Conservation (phyloP, 106 monocot species). For the Narthecium ossifragum region DNA sequence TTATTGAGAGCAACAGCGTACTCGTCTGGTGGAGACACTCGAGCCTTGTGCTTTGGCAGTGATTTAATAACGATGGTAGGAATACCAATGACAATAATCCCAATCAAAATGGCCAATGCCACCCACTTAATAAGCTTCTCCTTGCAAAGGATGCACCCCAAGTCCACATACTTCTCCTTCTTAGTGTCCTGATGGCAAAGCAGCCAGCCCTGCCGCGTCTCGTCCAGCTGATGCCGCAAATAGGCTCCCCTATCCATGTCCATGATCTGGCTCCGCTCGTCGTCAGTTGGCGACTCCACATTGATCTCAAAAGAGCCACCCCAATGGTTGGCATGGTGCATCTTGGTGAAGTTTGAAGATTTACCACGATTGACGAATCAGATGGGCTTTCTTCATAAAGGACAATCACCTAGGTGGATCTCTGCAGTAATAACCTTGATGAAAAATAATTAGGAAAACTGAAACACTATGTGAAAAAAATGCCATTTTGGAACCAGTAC, state of each 20-base stretch:
- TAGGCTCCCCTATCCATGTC: slow-evolving; percentile 1
- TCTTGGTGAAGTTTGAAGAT: not conserved
- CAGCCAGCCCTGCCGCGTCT: slow-evolving; percentile 4
- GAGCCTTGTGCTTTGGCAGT: slow-evolving; percentile 1
- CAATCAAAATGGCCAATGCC: not conserved
- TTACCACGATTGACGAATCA: too few species aligned
- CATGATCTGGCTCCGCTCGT: slow-evolving; percentile 2
- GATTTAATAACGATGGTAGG: not conserved
- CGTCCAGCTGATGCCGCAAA: not conserved
- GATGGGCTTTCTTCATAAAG: too few species aligned
- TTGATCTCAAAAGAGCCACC: slow-evolving; percentile 8
- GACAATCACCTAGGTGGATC: too few species aligned
- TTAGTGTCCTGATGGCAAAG: not conserved
- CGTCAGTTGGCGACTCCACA: not conserved
- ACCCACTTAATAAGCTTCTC: not conserved
- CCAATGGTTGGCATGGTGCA: not conserved
- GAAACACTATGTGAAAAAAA: too few species aligned
- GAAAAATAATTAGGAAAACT: too few species aligned
- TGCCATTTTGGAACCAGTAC: too few species aligned
- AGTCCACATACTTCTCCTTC: slow-evolving; percentile 8
- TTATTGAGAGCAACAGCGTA: slow-evolving; percentile 3
- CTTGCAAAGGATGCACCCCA: slow-evolving; percentile 7
- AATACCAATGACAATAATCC: not conserved
- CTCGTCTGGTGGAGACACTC: not conserved
- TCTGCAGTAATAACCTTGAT: too few species aligned